These are phyloP conservation scores for Hanseniaspora vineae DNA, from an alignment of 805 yeast genomes.

Conservation along the genomic window DNA sequence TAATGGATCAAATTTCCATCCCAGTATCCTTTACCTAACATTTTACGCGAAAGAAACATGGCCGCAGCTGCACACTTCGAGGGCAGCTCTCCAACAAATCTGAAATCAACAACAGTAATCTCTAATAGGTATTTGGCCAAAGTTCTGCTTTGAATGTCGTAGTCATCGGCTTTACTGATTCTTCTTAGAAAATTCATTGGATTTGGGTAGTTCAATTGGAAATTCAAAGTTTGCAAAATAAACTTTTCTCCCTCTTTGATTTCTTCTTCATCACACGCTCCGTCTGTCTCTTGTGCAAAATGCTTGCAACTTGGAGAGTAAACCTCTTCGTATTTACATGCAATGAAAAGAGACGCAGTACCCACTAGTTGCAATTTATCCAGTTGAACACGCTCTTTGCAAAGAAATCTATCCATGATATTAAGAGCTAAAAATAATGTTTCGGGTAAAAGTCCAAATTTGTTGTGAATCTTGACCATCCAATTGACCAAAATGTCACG, in stretches of 20 bases:
- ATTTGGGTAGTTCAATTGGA: slow-evolving; percentile 75
- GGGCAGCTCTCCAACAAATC: slow-evolving; percentile 66
- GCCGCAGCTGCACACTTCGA: slow-evolving; percentile 82
- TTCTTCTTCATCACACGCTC: slow-evolving; percentile 71
- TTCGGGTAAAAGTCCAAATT: slow-evolving; percentile 77
- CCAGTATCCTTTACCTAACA: slow-evolving; percentile 66
- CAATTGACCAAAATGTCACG: slow-evolving; percentile 86
- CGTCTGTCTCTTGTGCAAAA: slow-evolving; percentile 79
- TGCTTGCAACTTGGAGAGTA: slow-evolving; percentile 77
- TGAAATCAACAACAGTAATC: slow-evolving; percentile 64
- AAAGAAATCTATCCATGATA: slow-evolving; percentile 77
- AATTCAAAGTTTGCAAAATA: slow-evolving; percentile 59
- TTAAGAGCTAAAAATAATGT: slow-evolving; percentile 76
- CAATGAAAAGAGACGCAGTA: slow-evolving; percentile 74
- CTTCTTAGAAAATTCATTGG: slow-evolving; percentile 89
- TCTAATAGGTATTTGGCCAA: slow-evolving; percentile 80
- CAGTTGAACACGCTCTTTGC: slow-evolving; percentile 62
- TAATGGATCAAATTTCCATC: slow-evolving; percentile 78
- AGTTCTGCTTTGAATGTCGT: slow-evolving; percentile 81
- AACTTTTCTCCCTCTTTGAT: slow-evolving; percentile 77
- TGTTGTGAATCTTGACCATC: slow-evolving; percentile 80
- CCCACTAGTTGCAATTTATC: slow-evolving; percentile 78
- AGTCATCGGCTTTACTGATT: slow-evolving; percentile 87
- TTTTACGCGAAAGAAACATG: slow-evolving; percentile 72
- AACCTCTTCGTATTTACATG: slow-evolving; percentile 90